Conservation (phyloP, 352 stramenopile genomes). For the Phytophthora europaea region DNA sequence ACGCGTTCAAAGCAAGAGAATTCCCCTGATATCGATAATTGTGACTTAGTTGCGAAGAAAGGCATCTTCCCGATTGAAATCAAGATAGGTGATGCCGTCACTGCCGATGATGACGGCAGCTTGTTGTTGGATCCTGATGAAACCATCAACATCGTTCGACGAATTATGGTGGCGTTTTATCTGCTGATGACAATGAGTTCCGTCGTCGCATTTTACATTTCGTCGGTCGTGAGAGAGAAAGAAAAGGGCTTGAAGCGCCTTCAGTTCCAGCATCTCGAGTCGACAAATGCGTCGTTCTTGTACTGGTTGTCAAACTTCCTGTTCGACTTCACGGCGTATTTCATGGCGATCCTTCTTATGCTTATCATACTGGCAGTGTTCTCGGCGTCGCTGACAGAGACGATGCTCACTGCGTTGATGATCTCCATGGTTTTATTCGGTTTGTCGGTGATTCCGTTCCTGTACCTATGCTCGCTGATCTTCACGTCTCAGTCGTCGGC, state of each 20-base stretch:
- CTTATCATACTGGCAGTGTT: slow-evolving; percentile 52
- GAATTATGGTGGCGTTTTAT: slow-evolving; percentile 94
- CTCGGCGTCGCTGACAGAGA: slow-evolving; percentile 34
- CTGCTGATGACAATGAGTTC: slow-evolving; percentile 71
- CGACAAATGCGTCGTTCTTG: slow-evolving; percentile 49
- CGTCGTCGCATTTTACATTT: slow-evolving; percentile 73
- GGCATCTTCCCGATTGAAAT: slow-evolving; percentile 56
- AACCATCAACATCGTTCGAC: slow-evolving; percentile 61
- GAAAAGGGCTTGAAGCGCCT: slow-evolving; percentile 77
- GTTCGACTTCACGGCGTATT: slow-evolving; percentile 68
- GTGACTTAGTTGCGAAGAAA: slow-evolving; percentile 59
- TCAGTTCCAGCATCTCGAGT: slow-evolving; percentile 77
- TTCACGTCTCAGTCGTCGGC: slow-evolving; percentile 84
- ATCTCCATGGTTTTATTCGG: slow-evolving; percentile 53
- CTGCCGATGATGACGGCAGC: slow-evolving; percentile 25
- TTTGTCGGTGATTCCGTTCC: slow-evolving; percentile 68
- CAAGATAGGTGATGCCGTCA: slow-evolving; percentile 29
- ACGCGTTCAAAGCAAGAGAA: slow-evolving; percentile 33
- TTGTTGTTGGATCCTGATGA: slow-evolving; percentile 42
- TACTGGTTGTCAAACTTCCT: slow-evolving; percentile 81
- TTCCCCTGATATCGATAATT: slow-evolving; percentile 32
- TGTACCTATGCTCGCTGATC: slow-evolving; percentile 72
- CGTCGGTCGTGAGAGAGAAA: slow-evolving; percentile 74
- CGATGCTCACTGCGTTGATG: slow-evolving; percentile 54
- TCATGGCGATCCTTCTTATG: slow-evolving; percentile 43